Base-by-base conservation (phyloP, 257 asterid genomes). In the Solanum lignicaule region DNA sequence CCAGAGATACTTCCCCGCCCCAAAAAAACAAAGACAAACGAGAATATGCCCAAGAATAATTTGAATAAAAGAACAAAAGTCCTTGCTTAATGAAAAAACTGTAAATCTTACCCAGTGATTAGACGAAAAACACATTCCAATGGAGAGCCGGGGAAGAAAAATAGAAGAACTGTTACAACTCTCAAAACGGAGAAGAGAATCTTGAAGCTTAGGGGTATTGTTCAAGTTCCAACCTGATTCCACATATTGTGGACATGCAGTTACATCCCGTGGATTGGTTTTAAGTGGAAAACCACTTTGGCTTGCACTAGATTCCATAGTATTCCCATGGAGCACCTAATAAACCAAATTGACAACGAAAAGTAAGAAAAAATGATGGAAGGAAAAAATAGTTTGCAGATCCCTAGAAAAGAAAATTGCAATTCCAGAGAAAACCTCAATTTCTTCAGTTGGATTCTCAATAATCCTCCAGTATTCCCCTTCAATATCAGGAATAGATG, bases 101-200 rank as follows among this genome's bases (percentile, higher is more conserved):
- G 18, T 83, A 84, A 73, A 88, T 79, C 95, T 90, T 92, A 97
- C 99, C 99, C 99, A 97, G 71, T 91, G 91, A 82, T 85, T 91
- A 11, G 99, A 93, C 75, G 98, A 91, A 88, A 97, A 95, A 93
- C 99, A 95, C 98, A 94, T 95, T 85, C 98, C 99, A 46, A 95
- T 16, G 87, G 73, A 92, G 87, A 92, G 90, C 66, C 90, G 94
- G 81, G 98, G 98, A 88, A 79, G 84, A 41, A 91, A 89, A 62
- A 90, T 68, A 43, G 91, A 35, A 88, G 97, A 91, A 83, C 83
- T 91, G 35, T 60, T 78, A 41, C 86, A 12, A 88, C 93, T 90
- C 87, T 95, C 98, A 62, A 90, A 92, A 36, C 91, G 90, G 84
- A 97, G 95, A 88, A 97, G 95, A 88, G 99, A 97, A 89, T 94